Percentiles rank a stretch among this genome's conserved stretches.
Conservation (phyloP, 2,329 filamentous ascomycete genomes). For the Aquanectria penicillioides region DNA sequence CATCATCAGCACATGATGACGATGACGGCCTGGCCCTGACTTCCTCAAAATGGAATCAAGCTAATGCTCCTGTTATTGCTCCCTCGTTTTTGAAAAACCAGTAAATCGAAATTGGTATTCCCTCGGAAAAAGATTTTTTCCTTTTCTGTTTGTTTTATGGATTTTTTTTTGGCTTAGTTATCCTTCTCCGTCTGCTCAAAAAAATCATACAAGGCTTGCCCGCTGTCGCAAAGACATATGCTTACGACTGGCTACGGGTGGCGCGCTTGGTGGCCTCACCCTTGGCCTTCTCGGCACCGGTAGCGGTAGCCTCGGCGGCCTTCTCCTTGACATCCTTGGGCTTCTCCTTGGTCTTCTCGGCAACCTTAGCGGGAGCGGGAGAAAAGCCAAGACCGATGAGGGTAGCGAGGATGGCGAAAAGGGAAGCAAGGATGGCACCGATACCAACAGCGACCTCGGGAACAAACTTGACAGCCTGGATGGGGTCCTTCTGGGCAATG, state of each 20-base stretch:
- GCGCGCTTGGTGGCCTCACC: slow-evolving; percentile 73
- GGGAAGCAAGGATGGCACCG: slow-evolving; percentile 73
- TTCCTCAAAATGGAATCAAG: slow-evolving; percentile 27
- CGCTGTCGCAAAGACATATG: not conserved
- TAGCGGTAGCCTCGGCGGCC: slow-evolving; percentile 66
- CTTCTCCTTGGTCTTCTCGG: slow-evolving; percentile 73
- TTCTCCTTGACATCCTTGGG: slow-evolving; percentile 77
- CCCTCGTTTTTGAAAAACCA: slow-evolving; percentile 31
- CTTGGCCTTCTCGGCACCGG: slow-evolving; percentile 79
- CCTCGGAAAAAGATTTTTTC: slow-evolving; percentile 23
- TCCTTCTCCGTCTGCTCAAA: slow-evolving; percentile 5
- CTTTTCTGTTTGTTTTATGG: slow-evolving; percentile 20
- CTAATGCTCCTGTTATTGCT: slow-evolving; percentile 29
- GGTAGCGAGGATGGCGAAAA: slow-evolving; percentile 76
- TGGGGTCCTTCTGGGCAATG: slow-evolving; percentile 81
- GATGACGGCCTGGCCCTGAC: not conserved
- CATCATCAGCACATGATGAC: not conserved
- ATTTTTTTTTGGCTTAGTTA: slow-evolving; percentile 18
- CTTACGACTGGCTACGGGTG: slow-evolving; percentile 65
- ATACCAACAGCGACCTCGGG: slow-evolving; percentile 90
- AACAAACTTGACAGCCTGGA: slow-evolving; percentile 87
- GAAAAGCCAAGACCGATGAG: slow-evolving; percentile 72
- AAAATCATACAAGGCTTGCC: slow-evolving; percentile 1
- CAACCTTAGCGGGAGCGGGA: slow-evolving; percentile 78
- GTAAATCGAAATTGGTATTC: slow-evolving; percentile 34